Conservation (phyloP, 2,329 filamentous ascomycete species). For the Neospermospora avenae region DNA sequence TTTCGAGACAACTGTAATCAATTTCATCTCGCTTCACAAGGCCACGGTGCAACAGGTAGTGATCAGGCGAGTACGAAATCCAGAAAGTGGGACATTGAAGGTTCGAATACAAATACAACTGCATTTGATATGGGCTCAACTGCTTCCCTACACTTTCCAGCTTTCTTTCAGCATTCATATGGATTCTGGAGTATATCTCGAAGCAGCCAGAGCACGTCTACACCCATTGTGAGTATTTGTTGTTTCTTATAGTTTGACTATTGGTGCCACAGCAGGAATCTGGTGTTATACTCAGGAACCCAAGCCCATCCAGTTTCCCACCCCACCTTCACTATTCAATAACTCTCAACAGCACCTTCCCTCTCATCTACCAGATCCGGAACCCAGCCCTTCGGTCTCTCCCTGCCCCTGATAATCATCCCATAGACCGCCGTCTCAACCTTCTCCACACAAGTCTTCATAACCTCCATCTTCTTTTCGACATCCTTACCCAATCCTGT, state of each 20-base stretch:
- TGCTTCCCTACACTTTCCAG: background rate
- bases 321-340: slow-evolving; percentile 18
- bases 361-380: slow-evolving; percentile 58
- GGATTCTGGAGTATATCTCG: background rate
- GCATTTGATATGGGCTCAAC: background rate
- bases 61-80: background rate
- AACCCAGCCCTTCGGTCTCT: slow-evolving; percentile 88
- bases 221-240: background rate
- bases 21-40: background rate
- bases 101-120: background rate
- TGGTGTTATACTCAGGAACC: background rate
- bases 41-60: too few relatives aligned
- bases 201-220: background rate
- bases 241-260: background rate
- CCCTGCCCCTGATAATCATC: slow-evolving; percentile 79
- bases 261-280: background rate
- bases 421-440: slow-evolving; percentile 90
- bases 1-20: background rate
- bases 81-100: background rate
- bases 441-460: slow-evolving; percentile 87
- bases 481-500: slow-evolving; percentile 59
- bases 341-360: slow-evolving; percentile 29
- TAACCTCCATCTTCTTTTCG: slow-evolving; percentile 78
- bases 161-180: background rate
- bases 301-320: background rate